Conservation (phyloP, 495 filamentous ascomycete genomes). For the Xylaria castorea region DNA sequence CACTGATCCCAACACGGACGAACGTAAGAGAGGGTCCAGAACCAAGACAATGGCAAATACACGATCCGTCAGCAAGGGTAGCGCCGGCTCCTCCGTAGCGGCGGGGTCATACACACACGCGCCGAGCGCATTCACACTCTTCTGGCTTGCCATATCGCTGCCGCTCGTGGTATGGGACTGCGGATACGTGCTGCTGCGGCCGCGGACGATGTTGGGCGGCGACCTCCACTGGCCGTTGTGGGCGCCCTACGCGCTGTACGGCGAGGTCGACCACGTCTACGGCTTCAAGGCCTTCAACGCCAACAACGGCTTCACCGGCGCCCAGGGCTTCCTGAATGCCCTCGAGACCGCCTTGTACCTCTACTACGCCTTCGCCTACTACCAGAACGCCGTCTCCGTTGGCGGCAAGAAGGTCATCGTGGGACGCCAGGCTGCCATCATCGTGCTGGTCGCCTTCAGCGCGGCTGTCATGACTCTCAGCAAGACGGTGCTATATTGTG, state of each 20-base stretch:
- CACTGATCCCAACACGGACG: neutral
- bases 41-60: constrained; percentile 38
- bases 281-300: constrained; percentile 77
- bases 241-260: constrained; percentile 83
- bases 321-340: constrained; percentile 76
- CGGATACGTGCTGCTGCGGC: constrained; percentile 80
- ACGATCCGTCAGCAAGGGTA: constrained; percentile 39
- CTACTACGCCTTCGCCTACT: constrained; percentile 71
- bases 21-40: neutral
- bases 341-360: constrained; percentile 75
- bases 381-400: constrained; percentile 48
- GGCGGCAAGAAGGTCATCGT: constrained; percentile 52
- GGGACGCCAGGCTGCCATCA: constrained; percentile 65
- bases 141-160: constrained; percentile 81
- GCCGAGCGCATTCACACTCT: constrained; percentile 66
- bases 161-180: constrained; percentile 87
- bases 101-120: constrained; percentile 65
- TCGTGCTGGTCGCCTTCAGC: constrained; percentile 71
- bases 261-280: constrained; percentile 81
- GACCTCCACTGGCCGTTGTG: constrained; percentile 75
- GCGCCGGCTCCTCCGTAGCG: constrained; percentile 19
- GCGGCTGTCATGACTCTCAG: constrained; percentile 80
- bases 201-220: constrained; percentile 83
- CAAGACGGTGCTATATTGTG: constrained; percentile 90
- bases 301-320: constrained; percentile 78